Evolutionary conservation across 78 protist genomes (phyloP).

Genomic region (Thecamonas trahens): DNA sequence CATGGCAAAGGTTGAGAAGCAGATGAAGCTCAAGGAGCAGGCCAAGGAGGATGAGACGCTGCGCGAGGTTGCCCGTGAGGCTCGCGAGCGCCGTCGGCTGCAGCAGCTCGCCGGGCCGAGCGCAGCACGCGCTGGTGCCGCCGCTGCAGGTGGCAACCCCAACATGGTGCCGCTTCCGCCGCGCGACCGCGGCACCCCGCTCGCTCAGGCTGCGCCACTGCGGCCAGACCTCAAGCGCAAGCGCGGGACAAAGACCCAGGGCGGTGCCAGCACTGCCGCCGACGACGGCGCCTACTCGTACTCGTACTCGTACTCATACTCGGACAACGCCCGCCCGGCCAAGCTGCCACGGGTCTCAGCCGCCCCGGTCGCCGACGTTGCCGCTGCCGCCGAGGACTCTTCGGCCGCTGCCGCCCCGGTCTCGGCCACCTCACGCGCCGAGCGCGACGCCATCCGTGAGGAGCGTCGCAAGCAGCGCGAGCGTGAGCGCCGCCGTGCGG

Average conservation of each 20-base stretch:
- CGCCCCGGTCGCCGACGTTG: not conserved
- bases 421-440: constrained; percentile 5
- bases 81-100: constrained; percentile 34
- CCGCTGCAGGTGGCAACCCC: constrained; percentile 5
- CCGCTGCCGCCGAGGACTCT: not conserved
- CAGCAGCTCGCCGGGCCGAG: constrained; percentile 21
- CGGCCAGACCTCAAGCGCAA: too few relatives aligned
- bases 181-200: too few relatives aligned
- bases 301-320: too few relatives aligned
- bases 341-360: not conserved
- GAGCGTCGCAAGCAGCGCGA: constrained; percentile 28
- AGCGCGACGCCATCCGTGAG: constrained; percentile 28
- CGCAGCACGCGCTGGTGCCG: constrained; percentile 1
- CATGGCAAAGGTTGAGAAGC: constrained; percentile 20
- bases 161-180: too few relatives aligned
- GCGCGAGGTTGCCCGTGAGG: constrained; percentile 41
- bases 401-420: too few relatives aligned
- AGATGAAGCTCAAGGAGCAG: constrained; percentile 40
- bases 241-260: constrained; percentile 4
- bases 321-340: not conserved
- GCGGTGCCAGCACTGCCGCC: not conserved
- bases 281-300: too few relatives aligned
- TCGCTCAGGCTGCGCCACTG: too few relatives aligned
- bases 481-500: constrained; percentile 2
- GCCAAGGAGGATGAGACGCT: constrained; percentile 58